A percentile compares a stretch with the other conserved stretches of the same genome.
phyloP scores from a whole-genome alignment of 805 yeast species.

The Saccharomyces paradoxus region DNA sequence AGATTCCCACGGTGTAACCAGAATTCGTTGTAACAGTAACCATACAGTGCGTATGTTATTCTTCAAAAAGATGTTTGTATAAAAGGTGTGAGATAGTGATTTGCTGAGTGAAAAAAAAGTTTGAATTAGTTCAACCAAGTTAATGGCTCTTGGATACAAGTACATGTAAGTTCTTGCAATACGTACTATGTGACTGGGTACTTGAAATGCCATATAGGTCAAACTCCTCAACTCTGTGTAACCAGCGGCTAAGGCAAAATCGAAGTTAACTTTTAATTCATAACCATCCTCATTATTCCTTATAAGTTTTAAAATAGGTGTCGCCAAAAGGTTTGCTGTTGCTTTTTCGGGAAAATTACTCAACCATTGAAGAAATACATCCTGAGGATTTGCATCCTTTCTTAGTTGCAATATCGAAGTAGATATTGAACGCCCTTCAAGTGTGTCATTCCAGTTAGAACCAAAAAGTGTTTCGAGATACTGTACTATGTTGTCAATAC shows the following conservation, averaged over 20 bases:
- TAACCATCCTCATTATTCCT: conserved; percentile 18
- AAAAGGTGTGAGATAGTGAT: conserved; percentile 32
- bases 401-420: conserved; percentile 40
- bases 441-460: conserved; percentile 49
- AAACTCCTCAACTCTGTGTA: conserved; percentile 50
- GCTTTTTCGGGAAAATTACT: conserved; percentile 17
- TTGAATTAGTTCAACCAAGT: conserved; percentile 44
- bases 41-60: conserved; percentile 31
- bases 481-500: conserved; percentile 34
- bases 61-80: conserved; percentile 36
- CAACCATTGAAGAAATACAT: conserved; percentile 44
- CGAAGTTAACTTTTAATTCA: conserved; percentile 44
- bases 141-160: conserved; percentile 50
- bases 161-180: conserved; percentile 43
- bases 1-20: conserved; percentile 45
- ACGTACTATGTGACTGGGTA: conserved; percentile 46
- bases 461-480: conserved; percentile 50
- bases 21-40: conserved; percentile 29
- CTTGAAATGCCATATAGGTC: conserved; percentile 40
- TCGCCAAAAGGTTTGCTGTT: conserved; percentile 16
- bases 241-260: conserved; percentile 34
- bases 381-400: conserved; percentile 39
- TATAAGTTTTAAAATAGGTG: conserved; percentile 35
- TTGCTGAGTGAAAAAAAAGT: conserved; percentile 31
- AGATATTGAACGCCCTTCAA: conserved; percentile 59